Percentiles rank a stretch among this genome's conserved stretches.
Conservation (phyloP, 2,329 filamentous ascomycete species). For the Colletotrichum higginsianum region DNA sequence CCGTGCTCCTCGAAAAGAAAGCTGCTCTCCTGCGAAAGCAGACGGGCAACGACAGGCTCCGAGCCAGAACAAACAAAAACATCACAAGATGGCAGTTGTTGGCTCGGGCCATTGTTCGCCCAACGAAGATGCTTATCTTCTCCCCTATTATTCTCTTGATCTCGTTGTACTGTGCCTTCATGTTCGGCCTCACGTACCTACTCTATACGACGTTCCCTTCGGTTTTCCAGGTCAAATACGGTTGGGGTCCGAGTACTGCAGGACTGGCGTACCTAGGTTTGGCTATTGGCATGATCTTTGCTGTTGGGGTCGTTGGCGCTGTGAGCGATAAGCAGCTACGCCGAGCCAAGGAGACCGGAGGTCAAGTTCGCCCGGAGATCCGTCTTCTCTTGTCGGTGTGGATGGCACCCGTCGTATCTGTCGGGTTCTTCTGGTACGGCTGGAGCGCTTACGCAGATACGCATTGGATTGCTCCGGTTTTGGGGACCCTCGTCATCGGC, state of each 20-base stretch:
- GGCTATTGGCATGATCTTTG: constrained; percentile 30
- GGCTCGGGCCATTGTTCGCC: constrained; percentile 61
- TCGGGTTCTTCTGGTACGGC: constrained; percentile 71
- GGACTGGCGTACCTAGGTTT: constrained; percentile 35
- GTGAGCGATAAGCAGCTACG: constrained; percentile 23
- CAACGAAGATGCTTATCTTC: constrained; percentile 63
- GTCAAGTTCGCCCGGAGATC: constrained; percentile 13
- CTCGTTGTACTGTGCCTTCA: constrained; percentile 58
- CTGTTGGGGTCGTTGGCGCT: constrained; percentile 20
- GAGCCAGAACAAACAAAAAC: constrained; percentile 67
- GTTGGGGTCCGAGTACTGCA: constrained; percentile 49
- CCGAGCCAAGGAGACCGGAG: constrained; percentile 1
- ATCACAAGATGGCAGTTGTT: constrained; percentile 57
- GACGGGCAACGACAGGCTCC: constrained; percentile 67
- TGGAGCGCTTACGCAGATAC: constrained; percentile 67
- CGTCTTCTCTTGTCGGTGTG: constrained; percentile 14
- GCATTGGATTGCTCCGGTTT: constrained; percentile 73
- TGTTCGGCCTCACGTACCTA: constrained; percentile 65
- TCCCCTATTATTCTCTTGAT: constrained; percentile 61
- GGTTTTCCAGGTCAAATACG: constrained; percentile 60
- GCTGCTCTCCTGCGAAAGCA: constrained; percentile 60
- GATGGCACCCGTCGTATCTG: constrained; percentile 15
- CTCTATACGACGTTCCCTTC: constrained; percentile 66
- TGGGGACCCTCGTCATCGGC: constrained; percentile 68
- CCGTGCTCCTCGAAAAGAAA: constrained; percentile 61